Base-by-base conservation (phyloP, 78 protist species). In the Protostelium mycophagum region DNA sequence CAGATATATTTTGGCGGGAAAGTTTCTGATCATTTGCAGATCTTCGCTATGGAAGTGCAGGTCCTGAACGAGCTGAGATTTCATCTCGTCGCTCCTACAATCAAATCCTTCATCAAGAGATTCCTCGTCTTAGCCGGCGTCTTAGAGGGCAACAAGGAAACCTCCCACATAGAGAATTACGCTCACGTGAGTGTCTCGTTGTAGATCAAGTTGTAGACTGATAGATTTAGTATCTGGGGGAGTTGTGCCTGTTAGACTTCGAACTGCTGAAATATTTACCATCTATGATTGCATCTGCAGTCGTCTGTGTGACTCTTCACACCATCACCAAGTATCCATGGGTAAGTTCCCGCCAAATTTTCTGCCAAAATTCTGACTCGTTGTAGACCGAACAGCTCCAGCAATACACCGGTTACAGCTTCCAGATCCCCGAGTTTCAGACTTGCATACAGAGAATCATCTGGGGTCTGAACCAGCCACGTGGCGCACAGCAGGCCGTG, bases 201-300 rank as follows among this genome's bases (percentile, higher is more conserved):
- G 34, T 87, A n/a, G 73, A 51, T 51, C 73, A 51, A 25, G 73
- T 51, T 5, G 16, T 23, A 23, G 38, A 37, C 16, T 31, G 37
- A 34, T 28, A 28, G 23, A 86, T 36, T 28, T 38, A 1, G 36
- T 92, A 89, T n/a, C 89, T 83, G 63, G 88, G 94, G 38, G 94
- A 92, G 51, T 38, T 88, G 34, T 36, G 90, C 10, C 29, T 92
- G 34, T 37, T 92, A 84, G 94, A 92, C 28, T 92, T 89, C 63
- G 84, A 86, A 28, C 63, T 88, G 35, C 83, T 92, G 0, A 36
- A 16, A 34, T 89, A 83, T 36, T 83, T 87, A 9, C 91, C 94
- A 85, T 92, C 94, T 28, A 37, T 92, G 34, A 83, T 89, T 29
- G 91, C 94, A 28, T 91, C 94, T 9, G 91, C 91, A 0, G 87